phyloP scores from a whole-genome alignment of 2,329 filamentous ascomycete genomes.

The Ophiocordyceps sinensis region DNA sequence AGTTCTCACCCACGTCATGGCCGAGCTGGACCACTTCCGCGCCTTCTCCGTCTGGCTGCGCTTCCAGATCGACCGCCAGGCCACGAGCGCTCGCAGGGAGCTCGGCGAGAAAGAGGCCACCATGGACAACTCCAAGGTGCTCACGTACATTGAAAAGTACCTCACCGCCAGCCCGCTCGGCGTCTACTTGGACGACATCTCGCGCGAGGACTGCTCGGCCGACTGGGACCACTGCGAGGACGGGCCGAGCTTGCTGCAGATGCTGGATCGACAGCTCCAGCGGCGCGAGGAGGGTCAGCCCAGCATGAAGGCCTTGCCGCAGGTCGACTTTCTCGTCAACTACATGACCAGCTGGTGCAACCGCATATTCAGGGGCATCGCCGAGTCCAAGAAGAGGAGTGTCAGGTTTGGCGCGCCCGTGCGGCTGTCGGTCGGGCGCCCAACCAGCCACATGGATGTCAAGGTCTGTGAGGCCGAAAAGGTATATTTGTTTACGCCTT shows the following conservation, averaged over 20 bases:
- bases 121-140: constrained; percentile 56
- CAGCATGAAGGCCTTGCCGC: constrained; percentile 37
- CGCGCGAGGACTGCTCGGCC: constrained; percentile 34
- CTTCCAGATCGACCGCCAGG: constrained; percentile 66
- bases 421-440: constrained; percentile 27
- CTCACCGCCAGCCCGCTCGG: constrained; percentile 52
- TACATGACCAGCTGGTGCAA: constrained; percentile 43
- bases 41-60: constrained; percentile 76
- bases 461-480: constrained; percentile 30
- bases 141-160: constrained; percentile 64
- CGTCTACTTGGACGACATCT: constrained; percentile 40
- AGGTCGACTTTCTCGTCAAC: constrained; percentile 48
- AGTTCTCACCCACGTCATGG: constrained; percentile 53
- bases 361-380: constrained; percentile 51
- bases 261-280: constrained; percentile 33
- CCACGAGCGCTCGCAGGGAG: constrained; percentile 52
- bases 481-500: constrained; percentile 16
- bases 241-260: constrained; percentile 29
- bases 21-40: constrained; percentile 64
- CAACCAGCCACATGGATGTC: constrained; percentile 39
- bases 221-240: constrained; percentile 29
- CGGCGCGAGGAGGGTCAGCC: constrained; percentile 29
- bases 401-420: constrained; percentile 49
- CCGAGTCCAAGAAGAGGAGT: constrained; percentile 53
- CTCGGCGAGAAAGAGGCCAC: constrained; percentile 62